A percentile compares a stretch with the other conserved stretches of the same genome.
Conservation (phyloP, 106 monocot species). For the Acorus calamus region DNA sequence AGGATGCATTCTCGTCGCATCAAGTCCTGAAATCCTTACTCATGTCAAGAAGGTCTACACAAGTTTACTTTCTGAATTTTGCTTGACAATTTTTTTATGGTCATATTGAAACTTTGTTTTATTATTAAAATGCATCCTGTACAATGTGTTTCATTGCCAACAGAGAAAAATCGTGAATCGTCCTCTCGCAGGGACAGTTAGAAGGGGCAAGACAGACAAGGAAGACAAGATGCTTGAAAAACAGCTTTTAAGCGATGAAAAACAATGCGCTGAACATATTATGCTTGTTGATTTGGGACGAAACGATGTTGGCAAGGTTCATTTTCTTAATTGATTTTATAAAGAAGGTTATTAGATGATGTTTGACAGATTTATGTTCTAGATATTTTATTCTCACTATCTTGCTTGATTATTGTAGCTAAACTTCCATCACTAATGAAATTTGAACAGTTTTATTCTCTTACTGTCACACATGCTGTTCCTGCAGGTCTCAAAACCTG, state of each 20-base stretch:
- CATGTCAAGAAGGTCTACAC: conserved; percentile 45
- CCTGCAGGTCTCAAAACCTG: conserved; percentile 49
- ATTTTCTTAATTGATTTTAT: not conserved
- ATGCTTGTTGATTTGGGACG: conserved; percentile 68
- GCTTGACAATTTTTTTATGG: not conserved
- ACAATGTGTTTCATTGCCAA: conserved; percentile 7
- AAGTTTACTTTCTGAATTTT: not conserved
- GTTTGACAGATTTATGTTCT: not conserved
- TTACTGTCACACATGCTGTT: conserved; percentile 1
- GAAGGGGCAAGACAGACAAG: conserved; percentile 39
- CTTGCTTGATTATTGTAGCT: not conserved
- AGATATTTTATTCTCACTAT: not conserved
- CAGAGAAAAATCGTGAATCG: conserved; percentile 54
- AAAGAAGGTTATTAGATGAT: no score
- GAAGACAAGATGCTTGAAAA: conserved; percentile 39
- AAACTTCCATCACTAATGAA: not conserved
- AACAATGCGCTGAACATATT: conserved; percentile 69
- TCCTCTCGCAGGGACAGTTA: conserved; percentile 59
- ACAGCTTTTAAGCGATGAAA: conserved; percentile 50
- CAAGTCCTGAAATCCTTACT: conserved; percentile 95
- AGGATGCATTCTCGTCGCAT: conserved; percentile 89
- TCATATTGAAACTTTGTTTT: not conserved
- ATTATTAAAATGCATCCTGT: not conserved
- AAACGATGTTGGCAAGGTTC: conserved; percentile 69
- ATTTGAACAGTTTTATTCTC: not conserved